A percentile compares a stretch with the other conserved stretches of the same genome.
phyloP scores from a whole-genome alignment of 2,329 filamentous ascomycete genomes.

The Botrytis byssoidea region DNA sequence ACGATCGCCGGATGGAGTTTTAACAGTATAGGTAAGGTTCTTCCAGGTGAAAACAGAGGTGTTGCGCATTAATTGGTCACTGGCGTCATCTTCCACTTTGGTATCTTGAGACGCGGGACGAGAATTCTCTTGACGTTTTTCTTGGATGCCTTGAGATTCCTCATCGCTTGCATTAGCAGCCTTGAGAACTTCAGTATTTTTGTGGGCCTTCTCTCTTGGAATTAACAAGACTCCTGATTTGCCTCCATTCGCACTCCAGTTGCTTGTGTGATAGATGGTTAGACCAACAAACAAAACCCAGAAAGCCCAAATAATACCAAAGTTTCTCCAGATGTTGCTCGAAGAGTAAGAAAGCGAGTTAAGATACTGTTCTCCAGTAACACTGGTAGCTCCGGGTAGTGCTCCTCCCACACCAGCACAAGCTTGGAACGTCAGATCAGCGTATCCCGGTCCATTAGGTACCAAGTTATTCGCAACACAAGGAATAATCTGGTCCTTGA shows the following conservation, averaged over 20 bases:
- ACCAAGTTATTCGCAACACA: constrained; percentile 52
- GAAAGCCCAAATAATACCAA: constrained; percentile 61
- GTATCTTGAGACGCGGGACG: constrained; percentile 28
- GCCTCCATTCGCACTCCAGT: constrained; percentile 55
- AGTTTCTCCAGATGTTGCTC: constrained; percentile 57
- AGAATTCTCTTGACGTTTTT: constrained; percentile 23
- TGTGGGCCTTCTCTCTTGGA: constrained; percentile 56
- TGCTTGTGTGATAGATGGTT: constrained; percentile 56
- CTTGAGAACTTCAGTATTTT: constrained; percentile 38
- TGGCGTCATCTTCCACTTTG: constrained; percentile 39
- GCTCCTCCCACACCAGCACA: constrained; percentile 61
- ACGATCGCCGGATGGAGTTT: constrained; percentile 59
- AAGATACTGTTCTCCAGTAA: constrained; percentile 59
- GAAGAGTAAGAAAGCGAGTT: constrained; percentile 53
- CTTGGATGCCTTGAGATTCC: constrained; percentile 42
- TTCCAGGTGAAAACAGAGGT: constrained; percentile 74
- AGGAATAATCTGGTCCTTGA: constrained; percentile 54
- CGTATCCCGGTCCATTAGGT: constrained; percentile 50
- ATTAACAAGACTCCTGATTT: constrained; percentile 57
- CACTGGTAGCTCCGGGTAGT: constrained; percentile 46
- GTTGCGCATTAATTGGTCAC: constrained; percentile 55
- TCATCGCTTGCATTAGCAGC: constrained; percentile 45
- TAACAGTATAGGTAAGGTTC: constrained; percentile 66
- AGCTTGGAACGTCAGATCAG: constrained; percentile 45
- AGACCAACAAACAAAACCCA: constrained; percentile 58